Conservation (phyloP, 768 basidiomycete genomes). For the Cytidiella melzeri region DNA sequence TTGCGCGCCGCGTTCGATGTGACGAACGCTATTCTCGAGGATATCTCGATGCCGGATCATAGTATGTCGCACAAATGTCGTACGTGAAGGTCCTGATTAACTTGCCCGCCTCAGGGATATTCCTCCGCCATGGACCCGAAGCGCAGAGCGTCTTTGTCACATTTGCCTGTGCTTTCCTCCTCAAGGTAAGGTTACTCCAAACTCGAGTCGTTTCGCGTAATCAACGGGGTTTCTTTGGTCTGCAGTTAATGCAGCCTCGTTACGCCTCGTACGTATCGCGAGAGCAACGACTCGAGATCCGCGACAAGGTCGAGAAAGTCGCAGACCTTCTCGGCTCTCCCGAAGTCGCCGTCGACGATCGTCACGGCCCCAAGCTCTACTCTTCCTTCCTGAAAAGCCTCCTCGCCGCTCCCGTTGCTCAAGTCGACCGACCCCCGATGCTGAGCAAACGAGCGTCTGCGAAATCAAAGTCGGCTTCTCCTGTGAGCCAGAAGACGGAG, state of each 20-base stretch:
- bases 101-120: conserved; percentile 33
- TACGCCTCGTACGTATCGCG: conserved; percentile 54
- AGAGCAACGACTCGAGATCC: conserved; percentile 58
- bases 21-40: conserved; percentile 26
- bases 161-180: conserved; percentile 76
- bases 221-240: not conserved
- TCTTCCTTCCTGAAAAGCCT: conserved; percentile 73
- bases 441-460: not conserved
- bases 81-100: not conserved
- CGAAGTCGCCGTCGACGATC: conserved; percentile 72
- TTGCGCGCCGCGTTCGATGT: conserved; percentile 22
- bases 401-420: conserved; percentile 33
- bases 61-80: conserved; percentile 10
- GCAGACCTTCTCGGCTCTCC: conserved; percentile 62
- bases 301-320: conserved; percentile 55
- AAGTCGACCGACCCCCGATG: conserved; percentile 13
- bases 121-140: conserved; percentile 70
- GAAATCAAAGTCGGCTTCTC: conserved; percentile 12
- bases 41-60: conserved; percentile 18
- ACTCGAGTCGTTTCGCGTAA: too few species aligned
- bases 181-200: conserved; percentile 47
- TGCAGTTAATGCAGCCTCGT: conserved; percentile 70
- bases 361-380: conserved; percentile 76
- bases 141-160: conserved; percentile 75
- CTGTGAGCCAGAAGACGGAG: conserved; percentile 1